phyloP scores from a whole-genome alignment of 192 early-diverging fungal species.

The Cetraspora pellucida region DNA sequence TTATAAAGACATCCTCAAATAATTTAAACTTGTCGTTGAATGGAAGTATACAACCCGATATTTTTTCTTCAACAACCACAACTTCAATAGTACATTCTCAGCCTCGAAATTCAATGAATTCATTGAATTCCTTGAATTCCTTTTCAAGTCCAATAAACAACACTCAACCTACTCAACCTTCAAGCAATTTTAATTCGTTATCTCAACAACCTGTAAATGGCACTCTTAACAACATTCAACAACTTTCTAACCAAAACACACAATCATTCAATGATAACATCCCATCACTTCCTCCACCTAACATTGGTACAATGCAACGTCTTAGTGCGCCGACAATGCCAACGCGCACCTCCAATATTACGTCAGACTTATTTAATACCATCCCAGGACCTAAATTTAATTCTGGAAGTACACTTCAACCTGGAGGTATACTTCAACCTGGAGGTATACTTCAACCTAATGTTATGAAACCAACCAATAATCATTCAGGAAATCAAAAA shows the following conservation, averaged over 20 bases:
- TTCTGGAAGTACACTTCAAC: not conserved
- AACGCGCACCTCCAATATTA: not conserved
- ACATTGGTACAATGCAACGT: not conserved
- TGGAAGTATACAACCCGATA: not conserved
- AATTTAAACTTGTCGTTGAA: too few relatives aligned
- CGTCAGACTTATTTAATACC: not conserved
- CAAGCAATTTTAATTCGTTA: not conserved
- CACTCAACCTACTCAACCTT: not conserved
- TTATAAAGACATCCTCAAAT: too few relatives aligned
- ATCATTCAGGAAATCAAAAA: constrained; percentile 5
- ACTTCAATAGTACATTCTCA: not conserved
- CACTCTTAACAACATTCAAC: not conserved
- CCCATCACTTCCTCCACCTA: constrained; percentile 6
- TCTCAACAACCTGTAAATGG: too few relatives aligned
- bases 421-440: too few relatives aligned
- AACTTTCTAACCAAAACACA: not conserved
- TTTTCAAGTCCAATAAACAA: not conserved
- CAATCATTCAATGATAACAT: not conserved
- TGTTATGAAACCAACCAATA: not conserved
- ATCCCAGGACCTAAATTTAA: not conserved
- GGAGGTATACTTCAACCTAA: not conserved
- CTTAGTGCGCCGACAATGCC: not conserved
- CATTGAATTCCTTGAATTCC: too few relatives aligned
- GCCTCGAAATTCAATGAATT: not conserved
- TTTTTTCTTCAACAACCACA: too few relatives aligned